Evolutionary conservation across 2,329 filamentous ascomycete genomes (phyloP), one percentile per base, ranked within the genome.

Genomic region (Metarhizium robertsii): DNA sequence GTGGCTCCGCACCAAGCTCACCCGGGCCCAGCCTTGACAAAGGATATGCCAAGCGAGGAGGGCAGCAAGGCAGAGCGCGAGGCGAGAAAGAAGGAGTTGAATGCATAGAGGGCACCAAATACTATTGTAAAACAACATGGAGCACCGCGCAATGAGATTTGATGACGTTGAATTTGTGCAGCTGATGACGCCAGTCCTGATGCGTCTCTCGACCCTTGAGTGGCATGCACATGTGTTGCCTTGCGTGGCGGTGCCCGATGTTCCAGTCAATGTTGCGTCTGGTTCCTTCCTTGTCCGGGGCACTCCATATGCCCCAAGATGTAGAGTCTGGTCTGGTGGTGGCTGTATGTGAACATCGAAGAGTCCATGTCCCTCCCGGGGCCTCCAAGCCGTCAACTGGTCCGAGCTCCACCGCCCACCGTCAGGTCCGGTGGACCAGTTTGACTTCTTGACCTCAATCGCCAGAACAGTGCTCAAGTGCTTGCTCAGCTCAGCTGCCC

Each of bases 21-120:
- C 53, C 83, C 81, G 13, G 83, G 83, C 38, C 83, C 83, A 16
- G 82, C 73, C 32, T 62, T 83, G 30, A 73, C 79, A 18, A 69
- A 81, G 59, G 73, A 78, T 58, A 77, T 83, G 71, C 76, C 76
- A 16, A 70, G 70, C 38, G 66, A 78, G 52, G 81, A 85, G 71
- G 83, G 81, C 16, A 82, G 79, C 57, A 87, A 86, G 71, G 85
- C 87, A 67, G 86, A 90, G 64, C 79, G 86, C 54, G 74, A 78
- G 64, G 83, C 79, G 13, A 84, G 81, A 68, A 84, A 83, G 58
- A 74, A 83, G 67, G 81, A 81, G 64, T 63, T 90, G 69, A 89
- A 89, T 75, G n/a, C 6, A 36, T 18, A 29, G 48, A 45, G 7
- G 32, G 10, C 32, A 11, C 32, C 6, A 18, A 50, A 29, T 8